phyloP scores from a whole-genome alignment of 768 basidiomycete species.

The Candolleomyces aberdarensis region DNA sequence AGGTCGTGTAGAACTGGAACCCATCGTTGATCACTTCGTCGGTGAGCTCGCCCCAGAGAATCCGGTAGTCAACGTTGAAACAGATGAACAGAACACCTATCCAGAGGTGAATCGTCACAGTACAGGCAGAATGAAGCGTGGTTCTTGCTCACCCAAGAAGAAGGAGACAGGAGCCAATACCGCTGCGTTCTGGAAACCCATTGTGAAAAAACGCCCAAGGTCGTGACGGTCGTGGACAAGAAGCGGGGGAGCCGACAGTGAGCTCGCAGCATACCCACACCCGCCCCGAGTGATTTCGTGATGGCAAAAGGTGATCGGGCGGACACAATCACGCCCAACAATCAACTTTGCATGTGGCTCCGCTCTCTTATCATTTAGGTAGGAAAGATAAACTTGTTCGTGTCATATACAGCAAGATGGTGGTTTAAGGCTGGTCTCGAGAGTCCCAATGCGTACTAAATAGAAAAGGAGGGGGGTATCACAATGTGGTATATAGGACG shows the following conservation, averaged over 20 bases:
- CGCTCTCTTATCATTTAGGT: neutral
- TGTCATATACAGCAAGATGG: constrained; percentile 8
- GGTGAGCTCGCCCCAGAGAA: constrained; percentile 69
- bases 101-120: constrained; percentile 3
- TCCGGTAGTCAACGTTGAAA: constrained; percentile 82
- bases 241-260: neutral
- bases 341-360: constrained; percentile 2
- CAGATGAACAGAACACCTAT: constrained; percentile 80
- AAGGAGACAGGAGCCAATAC: constrained; percentile 86
- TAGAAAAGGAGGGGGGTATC: constrained; percentile 28
- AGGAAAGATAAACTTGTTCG: neutral
- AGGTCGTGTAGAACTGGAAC: constrained; percentile 87
- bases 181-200: constrained; percentile 91
- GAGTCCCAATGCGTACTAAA: constrained; percentile 1
- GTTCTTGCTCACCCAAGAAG: constrained; percentile 65
- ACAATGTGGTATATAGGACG: constrained; percentile 33
- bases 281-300: neutral
- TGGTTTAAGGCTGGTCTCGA: constrained; percentile 4
- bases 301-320: neutral
- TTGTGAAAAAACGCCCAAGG: constrained; percentile 24
- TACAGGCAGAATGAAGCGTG: neutral
- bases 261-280: neutral
- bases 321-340: neutral
- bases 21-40: constrained; percentile 70
- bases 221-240: constrained; percentile 1